Evolutionary conservation across 805 yeast genomes (phyloP).

Genomic region (Metschnikowia kunwiensis): DNA sequence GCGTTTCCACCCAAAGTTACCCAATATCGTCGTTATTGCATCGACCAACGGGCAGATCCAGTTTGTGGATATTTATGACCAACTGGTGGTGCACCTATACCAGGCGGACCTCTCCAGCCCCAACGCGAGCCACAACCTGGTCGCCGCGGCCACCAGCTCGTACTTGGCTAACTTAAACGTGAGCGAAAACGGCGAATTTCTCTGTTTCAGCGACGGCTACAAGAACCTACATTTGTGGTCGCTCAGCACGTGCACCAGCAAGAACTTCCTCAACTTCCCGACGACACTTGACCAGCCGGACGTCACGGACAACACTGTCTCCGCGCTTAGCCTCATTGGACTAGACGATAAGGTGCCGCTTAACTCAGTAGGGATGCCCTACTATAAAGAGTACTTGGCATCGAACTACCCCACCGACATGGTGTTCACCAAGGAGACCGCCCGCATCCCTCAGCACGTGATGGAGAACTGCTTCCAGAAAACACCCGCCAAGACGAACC

Average conservation of each 20-base stretch:
- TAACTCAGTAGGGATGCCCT: slow-evolving; percentile 80
- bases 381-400: slow-evolving; percentile 68
- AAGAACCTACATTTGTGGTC: slow-evolving; percentile 71
- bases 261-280: slow-evolving; percentile 38
- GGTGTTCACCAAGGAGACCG: slow-evolving; percentile 56
- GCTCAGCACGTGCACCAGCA: slow-evolving; percentile 28
- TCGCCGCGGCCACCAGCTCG: slow-evolving; percentile 11
- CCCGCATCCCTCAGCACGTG: slow-evolving; percentile 55
- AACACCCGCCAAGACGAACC: background rate
- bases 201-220: slow-evolving; percentile 65
- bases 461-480: slow-evolving; percentile 32
- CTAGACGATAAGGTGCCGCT: slow-evolving; percentile 54
- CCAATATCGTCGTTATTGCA: slow-evolving; percentile 71
- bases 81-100: slow-evolving; percentile 59
- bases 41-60: slow-evolving; percentile 81
- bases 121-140: background rate
- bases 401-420: slow-evolving; percentile 76
- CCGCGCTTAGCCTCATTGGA: slow-evolving; percentile 25
- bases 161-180: slow-evolving; percentile 51
- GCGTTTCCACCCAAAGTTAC: slow-evolving; percentile 79
- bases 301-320: slow-evolving; percentile 24
- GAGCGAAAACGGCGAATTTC: slow-evolving; percentile 70
- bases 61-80: slow-evolving; percentile 78
- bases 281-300: slow-evolving; percentile 53
- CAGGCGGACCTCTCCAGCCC: slow-evolving; percentile 53